Evolutionary conservation across 495 filamentous ascomycete genomes (phyloP), one percentile per base, ranked within the genome.

Genomic region (Hypoxylon crocopeplum): DNA sequence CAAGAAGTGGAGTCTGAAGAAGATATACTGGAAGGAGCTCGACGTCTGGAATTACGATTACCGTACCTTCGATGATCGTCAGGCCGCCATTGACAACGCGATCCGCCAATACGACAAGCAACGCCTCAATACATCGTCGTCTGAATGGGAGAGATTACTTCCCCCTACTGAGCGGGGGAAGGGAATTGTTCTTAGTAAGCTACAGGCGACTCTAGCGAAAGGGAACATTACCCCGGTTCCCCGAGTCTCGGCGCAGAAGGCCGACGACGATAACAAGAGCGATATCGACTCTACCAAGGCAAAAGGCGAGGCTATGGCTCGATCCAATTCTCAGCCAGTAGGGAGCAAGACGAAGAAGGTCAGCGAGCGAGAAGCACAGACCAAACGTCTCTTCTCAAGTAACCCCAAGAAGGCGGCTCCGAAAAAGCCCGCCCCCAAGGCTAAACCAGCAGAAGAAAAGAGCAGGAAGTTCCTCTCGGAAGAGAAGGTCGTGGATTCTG

Each of bases 61-160:
- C 69, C 76, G 77, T 12, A 82, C 71, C 19, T 71, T 82, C 24
- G 83, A 85, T 25, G 88, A 93, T 61, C 86, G 92, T 20, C 79
- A 92, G 64, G 78, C 80, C 10, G 92, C 90, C 10, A 93, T 96
- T 69, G 86, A 93, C 63, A 90, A 89, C 66, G 90, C 91, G n/a
- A 82, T 95, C 46, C 86, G 82, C 30, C 81, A 87, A 19, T 96
- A 88, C 63, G 92, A 97, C 76, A 85, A 87, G 48, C 79, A 88
- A 75, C 84, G 92, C 4, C 72, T 96, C n/a, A 82, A 80, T 17
- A 78, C 82, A 24, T 81, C 84, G 3, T 91, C 94, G 56, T 82
- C 85, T 41, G 75, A 89, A 2, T 97, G 92, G 91, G 89, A 97
- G 69, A 79, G 77, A 59, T 78, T 97, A 34, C 81, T 94, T 21